Evolutionary conservation across 139 green algal genomes (phyloP), one percentile per base, ranked within the genome.

Genomic region (Coelastrella sp.): DNA sequence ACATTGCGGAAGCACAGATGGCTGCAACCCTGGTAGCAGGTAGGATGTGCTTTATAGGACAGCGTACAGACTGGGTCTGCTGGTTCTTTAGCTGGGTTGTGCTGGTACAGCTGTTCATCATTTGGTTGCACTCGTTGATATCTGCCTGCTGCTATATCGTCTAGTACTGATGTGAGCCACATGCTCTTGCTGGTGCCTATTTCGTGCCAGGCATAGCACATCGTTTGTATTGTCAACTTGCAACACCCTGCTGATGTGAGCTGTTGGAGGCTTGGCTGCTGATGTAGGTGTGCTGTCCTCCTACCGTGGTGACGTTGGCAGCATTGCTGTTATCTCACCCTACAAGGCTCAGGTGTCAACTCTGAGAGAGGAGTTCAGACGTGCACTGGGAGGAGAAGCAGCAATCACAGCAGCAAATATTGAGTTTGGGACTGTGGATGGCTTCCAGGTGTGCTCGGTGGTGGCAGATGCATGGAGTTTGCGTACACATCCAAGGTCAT

Each of bases 371-470:
- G 87, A 81, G 17, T 92, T 93, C 87, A 22, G 64, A 47, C 58
- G n/a, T 11, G 14, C 10, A 7, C 32, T 74, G 2, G 54, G 90
- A 10, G 79, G 68, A 19, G 68, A 73, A 17, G 80, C 79, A 58
- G 84, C 74, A 54, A 5, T 78, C 19, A 22, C 54, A 60, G 77
- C 78, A 79, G 78, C 78, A 65, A 76, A 47, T 79, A 89, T 80
- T 54, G 88, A 86, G 80, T 94, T 97, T 82, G 88, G 80, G 56
- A 96, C 95, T 1, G 92, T 97, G 10, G 95, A 97, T 87, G 94
- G 93, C 56, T 96, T 94, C 87, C 95, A 97, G 92, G 93, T 94
- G 54, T 47, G 32, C 32, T 47, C 32, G 32, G 32, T 47, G 32
- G 32, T 47, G 32, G 32, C 32, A 47, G 32, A 47, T 47, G 1